These are phyloP conservation scores for Lactarius hengduanensis DNA, from an alignment of 768 basidiomycete species.

Conservation along the genomic window DNA sequence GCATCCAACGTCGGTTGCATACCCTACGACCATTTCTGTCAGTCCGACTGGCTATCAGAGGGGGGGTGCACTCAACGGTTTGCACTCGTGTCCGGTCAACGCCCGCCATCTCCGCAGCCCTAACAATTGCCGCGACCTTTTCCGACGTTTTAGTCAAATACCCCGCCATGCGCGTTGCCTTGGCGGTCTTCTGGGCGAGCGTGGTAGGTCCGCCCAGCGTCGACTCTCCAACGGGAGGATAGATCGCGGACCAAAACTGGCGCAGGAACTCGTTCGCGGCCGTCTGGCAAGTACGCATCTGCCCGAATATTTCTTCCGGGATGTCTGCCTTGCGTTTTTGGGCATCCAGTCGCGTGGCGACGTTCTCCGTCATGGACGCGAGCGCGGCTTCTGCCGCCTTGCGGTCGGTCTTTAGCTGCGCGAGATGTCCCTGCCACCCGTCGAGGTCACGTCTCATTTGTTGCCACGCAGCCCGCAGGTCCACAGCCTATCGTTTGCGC, in stretches of 20 bases:
- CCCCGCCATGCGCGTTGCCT: conserved; percentile 84
- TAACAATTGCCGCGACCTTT: conserved; percentile 78
- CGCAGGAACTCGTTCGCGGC: conserved; percentile 94
- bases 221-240: conserved; percentile 65
- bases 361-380: conserved; percentile 74
- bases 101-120: conserved; percentile 55
- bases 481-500: conserved; percentile 40
- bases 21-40: conserved; percentile 44
- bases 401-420: conserved; percentile 66
- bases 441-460: conserved; percentile 48
- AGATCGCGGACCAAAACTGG: conserved; percentile 90
- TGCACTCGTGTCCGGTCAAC: conserved; percentile 62
- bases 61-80: conserved; percentile 47
- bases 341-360: conserved; percentile 66
- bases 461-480: conserved; percentile 47
- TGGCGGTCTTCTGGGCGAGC: conserved; percentile 67
- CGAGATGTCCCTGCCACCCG: conserved; percentile 58
- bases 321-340: conserved; percentile 72
- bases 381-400: conserved; percentile 69
- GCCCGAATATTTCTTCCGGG: conserved; percentile 70
- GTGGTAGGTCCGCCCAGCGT: conserved; percentile 47
- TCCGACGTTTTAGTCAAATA: conserved; percentile 79
- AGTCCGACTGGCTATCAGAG: not conserved
- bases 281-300: conserved; percentile 88
- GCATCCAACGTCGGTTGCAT: conserved; percentile 75